Evolutionary conservation across 108 stramenopile species (phyloP), one percentile per base, ranked within the genome.

Genomic region (Cyclotella cryptica): DNA sequence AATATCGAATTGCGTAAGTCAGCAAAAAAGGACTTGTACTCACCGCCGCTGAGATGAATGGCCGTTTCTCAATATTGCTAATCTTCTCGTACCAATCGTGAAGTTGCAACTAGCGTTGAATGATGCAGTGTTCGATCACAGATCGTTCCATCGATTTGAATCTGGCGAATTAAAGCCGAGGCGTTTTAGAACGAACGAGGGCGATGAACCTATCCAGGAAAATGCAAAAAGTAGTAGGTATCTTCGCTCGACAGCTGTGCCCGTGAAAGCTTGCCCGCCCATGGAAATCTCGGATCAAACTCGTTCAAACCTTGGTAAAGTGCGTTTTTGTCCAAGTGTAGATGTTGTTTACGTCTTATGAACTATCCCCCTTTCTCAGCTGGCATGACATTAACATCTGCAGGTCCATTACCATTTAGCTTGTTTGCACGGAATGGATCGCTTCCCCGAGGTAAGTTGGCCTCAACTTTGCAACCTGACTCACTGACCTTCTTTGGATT

Each of bases 401-500:
- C 18, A 63, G 65, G 68, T 69, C 19, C 91, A 92, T 64, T 92
- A 90, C 70, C 91, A 92, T 64, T 77, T 92, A 27, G 91, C 91
- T 10, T 75, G 71, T 28, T 63, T 92, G 13, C 91, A 92, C 67
- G 91, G 91, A 1, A 81, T 84, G 59, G 85, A 79, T 51, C 76
- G 91, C 12, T 92, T 90, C 63, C 89, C 91, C 7, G 89, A 92
- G 53, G 75, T 86, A 24, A 28, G 22, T 21, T 3, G 3, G 47
- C n/a, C 47, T 49, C 47, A 49, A 49, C n/a, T 49, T 49, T 9
- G n/a, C 9, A n/a, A 49, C 9, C 47, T n/a, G 15, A 1, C 1
- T 49, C 9, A 9, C n/a, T 9, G 1, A n/a, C 3, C 9, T 49
- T 7, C n/a, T 49, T 49, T 49, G 47, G 15, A 35, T 35, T 35